Conservation (phyloP, 2,329 filamentous ascomycete genomes). For the Thelonectria blattea region DNA sequence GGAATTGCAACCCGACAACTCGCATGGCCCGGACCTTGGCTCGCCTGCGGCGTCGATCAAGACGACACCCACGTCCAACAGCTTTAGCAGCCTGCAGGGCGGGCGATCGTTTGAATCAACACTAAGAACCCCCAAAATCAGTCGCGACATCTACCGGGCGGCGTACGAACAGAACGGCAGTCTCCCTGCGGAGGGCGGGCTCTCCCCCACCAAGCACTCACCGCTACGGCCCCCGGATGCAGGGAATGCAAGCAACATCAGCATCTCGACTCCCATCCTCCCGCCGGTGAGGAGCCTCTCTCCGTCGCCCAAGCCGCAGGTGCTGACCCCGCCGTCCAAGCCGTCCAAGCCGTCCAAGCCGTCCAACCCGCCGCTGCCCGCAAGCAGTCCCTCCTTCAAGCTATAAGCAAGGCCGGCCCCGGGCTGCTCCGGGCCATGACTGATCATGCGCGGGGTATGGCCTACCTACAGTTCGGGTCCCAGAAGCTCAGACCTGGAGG, state of each 20-base stretch:
- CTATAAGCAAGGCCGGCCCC: neutral
- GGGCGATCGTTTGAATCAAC: slow-evolving; percentile 34
- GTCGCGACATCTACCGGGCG: slow-evolving; percentile 37
- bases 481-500: slow-evolving; percentile 5
- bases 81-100: slow-evolving; percentile 33
- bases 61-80: slow-evolving; percentile 34
- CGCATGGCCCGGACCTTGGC: slow-evolving; percentile 12
- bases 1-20: slow-evolving; percentile 19
- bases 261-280: slow-evolving; percentile 53
- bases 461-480: neutral
- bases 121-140: slow-evolving; percentile 39
- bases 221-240: slow-evolving; percentile 47
- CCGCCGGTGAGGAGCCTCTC: slow-evolving; percentile 64
- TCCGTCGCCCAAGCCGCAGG: slow-evolving; percentile 62
- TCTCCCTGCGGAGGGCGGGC: slow-evolving; percentile 52
- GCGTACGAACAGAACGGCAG: slow-evolving; percentile 41
- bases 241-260: slow-evolving; percentile 37
- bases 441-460: slow-evolving; percentile 2
- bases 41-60: slow-evolving; percentile 32
- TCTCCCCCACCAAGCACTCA: slow-evolving; percentile 61
- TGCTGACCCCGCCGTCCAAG: slow-evolving; percentile 66
- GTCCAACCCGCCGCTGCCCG: slow-evolving; percentile 31
- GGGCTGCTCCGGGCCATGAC: neutral
- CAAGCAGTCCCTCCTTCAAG: slow-evolving; percentile 21
- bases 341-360: slow-evolving; percentile 64